A percentile compares a stretch with the other conserved stretches of the same genome.
These are phyloP conservation scores for Pyricularia pennisetigena DNA, from an alignment of 2,329 filamentous ascomycete genomes.

Conservation along the genomic window DNA sequence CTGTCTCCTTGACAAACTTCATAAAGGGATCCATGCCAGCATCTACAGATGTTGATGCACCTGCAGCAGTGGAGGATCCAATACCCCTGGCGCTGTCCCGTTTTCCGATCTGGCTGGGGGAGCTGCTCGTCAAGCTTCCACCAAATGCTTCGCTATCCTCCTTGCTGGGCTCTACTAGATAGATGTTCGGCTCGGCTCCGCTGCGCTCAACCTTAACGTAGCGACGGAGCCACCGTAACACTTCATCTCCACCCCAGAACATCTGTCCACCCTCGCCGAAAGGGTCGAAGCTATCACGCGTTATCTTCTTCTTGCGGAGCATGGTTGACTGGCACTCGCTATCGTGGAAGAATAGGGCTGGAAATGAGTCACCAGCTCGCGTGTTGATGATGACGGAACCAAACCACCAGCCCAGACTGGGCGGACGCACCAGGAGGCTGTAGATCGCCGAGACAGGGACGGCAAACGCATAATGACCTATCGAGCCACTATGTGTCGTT, in stretches of 20 bases:
- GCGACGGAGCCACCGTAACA: slow-evolving; percentile 78
- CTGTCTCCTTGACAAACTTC: slow-evolving; percentile 87
- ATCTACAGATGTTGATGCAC: slow-evolving; percentile 31
- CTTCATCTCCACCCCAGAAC: slow-evolving; percentile 97
- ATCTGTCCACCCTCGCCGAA: slow-evolving; percentile 73
- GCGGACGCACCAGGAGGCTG: slow-evolving; percentile 79
- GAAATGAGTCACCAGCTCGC: slow-evolving; percentile 82
- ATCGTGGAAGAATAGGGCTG: slow-evolving; percentile 95
- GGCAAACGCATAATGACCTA: slow-evolving; percentile 82
- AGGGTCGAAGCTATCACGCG: slow-evolving; percentile 79
- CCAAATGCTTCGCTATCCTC: slow-evolving; percentile 76
- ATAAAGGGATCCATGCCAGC: slow-evolving; percentile 85
- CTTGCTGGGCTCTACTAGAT: slow-evolving; percentile 75
- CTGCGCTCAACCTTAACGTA: slow-evolving; percentile 80
- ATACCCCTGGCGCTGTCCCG: slow-evolving; percentile 23
- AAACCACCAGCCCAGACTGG: slow-evolving; percentile 97
- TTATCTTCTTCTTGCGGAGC: slow-evolving; percentile 78
- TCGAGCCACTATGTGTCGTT: slow-evolving; percentile 59
- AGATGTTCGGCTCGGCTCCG: slow-evolving; percentile 79
- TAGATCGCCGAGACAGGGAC: slow-evolving; percentile 86
- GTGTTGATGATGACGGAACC: slow-evolving; percentile 92
- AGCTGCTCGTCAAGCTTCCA: slow-evolving; percentile 36
- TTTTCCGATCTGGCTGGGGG: slow-evolving; percentile 30
- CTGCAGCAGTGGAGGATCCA: slow-evolving; percentile 14
- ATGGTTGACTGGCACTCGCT: slow-evolving; percentile 95